Evolutionary conservation across 306 rosid genomes (phyloP).

Genomic region (Prinsepia uniflora): DNA sequence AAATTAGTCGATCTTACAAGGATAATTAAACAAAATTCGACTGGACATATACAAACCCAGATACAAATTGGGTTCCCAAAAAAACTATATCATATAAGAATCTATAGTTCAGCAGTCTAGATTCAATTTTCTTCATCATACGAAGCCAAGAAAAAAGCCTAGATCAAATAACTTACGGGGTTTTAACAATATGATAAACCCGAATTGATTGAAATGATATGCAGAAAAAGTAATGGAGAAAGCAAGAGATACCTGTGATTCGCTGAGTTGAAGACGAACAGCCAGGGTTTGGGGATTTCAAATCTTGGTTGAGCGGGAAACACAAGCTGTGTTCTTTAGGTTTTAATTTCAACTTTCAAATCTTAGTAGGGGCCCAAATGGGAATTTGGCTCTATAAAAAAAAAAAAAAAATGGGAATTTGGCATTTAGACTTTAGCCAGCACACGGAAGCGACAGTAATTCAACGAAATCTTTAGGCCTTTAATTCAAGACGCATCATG

Average conservation of each 20-base stretch:
- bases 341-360: too few species aligned
- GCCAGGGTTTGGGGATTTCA: neutral
- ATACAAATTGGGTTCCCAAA: neutral
- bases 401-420: too few species aligned
- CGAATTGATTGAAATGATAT: neutral
- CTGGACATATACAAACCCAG: neutral
- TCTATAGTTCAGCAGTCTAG: neutral
- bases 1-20: neutral
- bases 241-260: slow-evolving; percentile 9
- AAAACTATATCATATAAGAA: neutral
- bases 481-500: too few species aligned
- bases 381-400: too few species aligned
- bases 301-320: too few species aligned
- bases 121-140: neutral
- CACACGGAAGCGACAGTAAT: too few species aligned
- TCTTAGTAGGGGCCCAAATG: too few species aligned
- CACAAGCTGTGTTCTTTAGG: too few species aligned
- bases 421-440: too few species aligned
- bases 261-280: neutral
- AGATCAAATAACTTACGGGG: neutral
- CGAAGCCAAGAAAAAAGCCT: slow-evolving; percentile 2
- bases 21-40: neutral
- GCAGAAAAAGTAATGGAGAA: neutral
- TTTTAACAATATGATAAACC: neutral
- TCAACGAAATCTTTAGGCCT: too few species aligned